A percentile compares a stretch with the other conserved stretches of the same genome.
phyloP scores from a whole-genome alignment of 1,284 basidiomycete genomes.

The Naganishia cerealis region DNA sequence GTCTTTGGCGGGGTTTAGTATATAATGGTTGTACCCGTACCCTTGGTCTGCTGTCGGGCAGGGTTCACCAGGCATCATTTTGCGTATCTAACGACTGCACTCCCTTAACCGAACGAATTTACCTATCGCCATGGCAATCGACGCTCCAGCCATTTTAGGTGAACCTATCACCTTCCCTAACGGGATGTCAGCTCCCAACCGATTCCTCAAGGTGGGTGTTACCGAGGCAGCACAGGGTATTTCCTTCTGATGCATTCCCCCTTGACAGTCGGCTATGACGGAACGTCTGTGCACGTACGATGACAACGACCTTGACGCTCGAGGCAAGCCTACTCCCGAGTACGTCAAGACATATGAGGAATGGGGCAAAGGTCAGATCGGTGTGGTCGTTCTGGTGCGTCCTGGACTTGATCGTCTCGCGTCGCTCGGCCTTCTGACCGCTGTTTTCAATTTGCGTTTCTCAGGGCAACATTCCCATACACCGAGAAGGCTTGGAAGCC shows the following conservation, averaged over 20 bases:
- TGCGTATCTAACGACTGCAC: neutral
- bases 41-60: no score
- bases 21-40: neutral
- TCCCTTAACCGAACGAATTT: neutral
- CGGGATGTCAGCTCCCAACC: conserved; percentile 40
- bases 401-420: neutral
- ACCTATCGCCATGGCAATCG: conserved; percentile 8
- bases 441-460: conserved; percentile 31
- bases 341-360: conserved; percentile 47
- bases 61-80: neutral
- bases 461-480: conserved; percentile 47
- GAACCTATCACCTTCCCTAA: conserved; percentile 41
- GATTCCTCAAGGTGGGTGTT: conserved; percentile 29
- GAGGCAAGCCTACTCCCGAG: conserved; percentile 42
- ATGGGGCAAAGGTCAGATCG: conserved; percentile 50
- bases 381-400: conserved; percentile 39
- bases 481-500: conserved; percentile 44
- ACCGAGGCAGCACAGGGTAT: neutral
- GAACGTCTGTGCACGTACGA: conserved; percentile 47
- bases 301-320: conserved; percentile 39
- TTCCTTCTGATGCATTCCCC: neutral
- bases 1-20: no score
- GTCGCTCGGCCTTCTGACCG: neutral
- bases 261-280: conserved; percentile 47
- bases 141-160: conserved; percentile 35